Evolutionary conservation across 2,329 filamentous ascomycete genomes (phyloP).

Genomic region (Aspergillus oerlinghausenensis): DNA sequence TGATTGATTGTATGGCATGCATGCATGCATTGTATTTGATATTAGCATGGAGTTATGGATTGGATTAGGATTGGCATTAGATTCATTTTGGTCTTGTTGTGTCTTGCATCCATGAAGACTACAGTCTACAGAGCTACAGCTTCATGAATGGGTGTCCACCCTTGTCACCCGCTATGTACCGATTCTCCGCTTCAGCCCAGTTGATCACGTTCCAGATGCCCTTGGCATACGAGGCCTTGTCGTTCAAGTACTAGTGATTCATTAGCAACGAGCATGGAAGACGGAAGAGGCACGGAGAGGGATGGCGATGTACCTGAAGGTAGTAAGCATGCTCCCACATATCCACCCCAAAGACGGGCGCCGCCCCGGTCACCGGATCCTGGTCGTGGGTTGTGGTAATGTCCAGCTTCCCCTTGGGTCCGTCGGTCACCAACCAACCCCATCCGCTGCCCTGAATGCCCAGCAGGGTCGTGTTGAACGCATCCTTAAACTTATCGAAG

Average conservation of each 20-base stretch:
- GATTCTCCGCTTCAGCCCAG: constrained; percentile 79
- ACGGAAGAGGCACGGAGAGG: not conserved
- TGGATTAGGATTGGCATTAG: no score
- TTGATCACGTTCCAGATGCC: constrained; percentile 91
- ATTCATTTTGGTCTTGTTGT: not conserved
- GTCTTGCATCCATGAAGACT: not conserved
- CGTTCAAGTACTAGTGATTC: constrained; percentile 72
- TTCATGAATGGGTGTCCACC: constrained; percentile 10
- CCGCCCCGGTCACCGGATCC: constrained; percentile 71
- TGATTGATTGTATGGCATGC: constrained; percentile 22
- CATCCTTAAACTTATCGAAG: constrained; percentile 60
- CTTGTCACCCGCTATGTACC: constrained; percentile 38
- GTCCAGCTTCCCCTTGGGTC: constrained; percentile 54
- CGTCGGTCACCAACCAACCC: constrained; percentile 74
- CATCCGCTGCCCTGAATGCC: constrained; percentile 79
- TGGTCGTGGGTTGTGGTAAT: constrained; percentile 84
- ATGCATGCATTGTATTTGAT: not conserved
- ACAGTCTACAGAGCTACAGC: constrained; percentile 13
- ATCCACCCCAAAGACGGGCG: constrained; percentile 75
- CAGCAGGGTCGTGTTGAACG: constrained; percentile 62
- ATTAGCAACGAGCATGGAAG: not conserved
- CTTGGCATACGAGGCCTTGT: constrained; percentile 87
- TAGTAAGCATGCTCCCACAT: constrained; percentile 97
- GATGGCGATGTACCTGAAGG: constrained; percentile 53
- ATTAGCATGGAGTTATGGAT: not conserved